Base-by-base conservation (phyloP, 495 filamentous ascomycete species). In the Emericellopsis terricola region DNA sequence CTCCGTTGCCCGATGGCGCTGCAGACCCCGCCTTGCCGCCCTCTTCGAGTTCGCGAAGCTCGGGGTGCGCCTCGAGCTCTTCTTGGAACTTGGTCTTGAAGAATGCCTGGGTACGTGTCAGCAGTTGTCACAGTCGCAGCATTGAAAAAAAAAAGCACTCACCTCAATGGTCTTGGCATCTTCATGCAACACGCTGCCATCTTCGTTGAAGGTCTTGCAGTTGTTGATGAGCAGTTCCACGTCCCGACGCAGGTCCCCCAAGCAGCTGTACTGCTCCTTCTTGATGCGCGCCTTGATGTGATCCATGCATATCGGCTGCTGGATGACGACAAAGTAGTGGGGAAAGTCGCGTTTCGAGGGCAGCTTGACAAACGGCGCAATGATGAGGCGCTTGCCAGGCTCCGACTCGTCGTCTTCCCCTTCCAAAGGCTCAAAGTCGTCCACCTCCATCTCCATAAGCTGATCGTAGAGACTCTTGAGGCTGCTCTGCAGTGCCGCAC, bases 151-250 rank as follows among this genome's bases (percentile, higher is more conserved):
- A 11, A 3, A 15, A 18, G 43, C 11, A 62, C 72, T 52, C 62
- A 94, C 87, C 69, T 94, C 84, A 53, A 97, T 94, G 28, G 75
- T 58, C 49, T 85, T 84, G 29, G 85, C 89, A 65, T 97, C 91
- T 45, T 78, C 70, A 60, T 82, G 94, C 30, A 97, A 65, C 38
- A 83, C 53, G 56, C 85, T 94, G 27, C 73, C 77, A 48, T 94
- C 89, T 54, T 97, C 89, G 53, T 97, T 97, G 57, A 89, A 97
- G 4, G 77, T 86, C 47, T 81, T 64, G 39, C 87, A 92, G 59
- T 97, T 97, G 45, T 68, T 71, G 51, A 85, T 87, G 45, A 97
- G 69, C 36, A 81, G 58, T 29, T 73, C 69, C 38, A 97, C 72
- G 47, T 97, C 89, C 19, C 69, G 69, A 21, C 74, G 62, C 67